Evolutionary conservation across 192 early-diverging fungal genomes (phyloP), one percentile per base, ranked within the genome.

Genomic region (Backusella psychrophila): DNA sequence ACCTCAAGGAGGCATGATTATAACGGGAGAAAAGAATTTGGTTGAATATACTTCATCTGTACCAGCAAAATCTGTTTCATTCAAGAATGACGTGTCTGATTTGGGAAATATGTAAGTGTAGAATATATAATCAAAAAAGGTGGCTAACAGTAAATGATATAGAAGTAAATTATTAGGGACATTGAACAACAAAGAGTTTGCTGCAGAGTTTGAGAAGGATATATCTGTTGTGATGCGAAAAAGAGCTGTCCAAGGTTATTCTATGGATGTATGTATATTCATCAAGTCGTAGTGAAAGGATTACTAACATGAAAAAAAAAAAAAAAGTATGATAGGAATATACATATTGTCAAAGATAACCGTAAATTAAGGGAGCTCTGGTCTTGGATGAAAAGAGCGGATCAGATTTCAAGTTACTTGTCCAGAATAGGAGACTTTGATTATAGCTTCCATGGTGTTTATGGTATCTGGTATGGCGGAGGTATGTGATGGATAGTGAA

Each of bases 141-240:
- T 2, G 15, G 0, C 31, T 23, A 17, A 29, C 19, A 26, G 3
- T 26, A 21, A 26, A 41, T 23, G 39, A 15, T 9, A 44, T 15
- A 72, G 31, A 44, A 39, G 21, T 15, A 3, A 19, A 19, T 31
- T 7, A 39, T 31, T 52, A 38, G 21, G 21, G 23, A 0, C 17
- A 1, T 9, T 33, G 14, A 74, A n/a, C 26, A 34, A 56, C 34
- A 33, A 74, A 35, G 33, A 26, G 7, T 34, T 76, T 26, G 31
- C 46, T 4, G 14, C 36, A 26, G 71, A 73, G 8, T 71, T 77
- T n/a, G 72, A 56, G 29, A 73, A 78, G n/a, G 97, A 99, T 81
- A 91, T 98, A 59, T 91, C 94, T 1, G 89, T 92, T 7, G 81
- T 87, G 4, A 99, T 99, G 93, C 85, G 92, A 34, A 85, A 88